Percentiles rank a stretch among this genome's conserved stretches.
phyloP scores from a whole-genome alignment of 441 rosid genomes.

The Mallotus japonicus region DNA sequence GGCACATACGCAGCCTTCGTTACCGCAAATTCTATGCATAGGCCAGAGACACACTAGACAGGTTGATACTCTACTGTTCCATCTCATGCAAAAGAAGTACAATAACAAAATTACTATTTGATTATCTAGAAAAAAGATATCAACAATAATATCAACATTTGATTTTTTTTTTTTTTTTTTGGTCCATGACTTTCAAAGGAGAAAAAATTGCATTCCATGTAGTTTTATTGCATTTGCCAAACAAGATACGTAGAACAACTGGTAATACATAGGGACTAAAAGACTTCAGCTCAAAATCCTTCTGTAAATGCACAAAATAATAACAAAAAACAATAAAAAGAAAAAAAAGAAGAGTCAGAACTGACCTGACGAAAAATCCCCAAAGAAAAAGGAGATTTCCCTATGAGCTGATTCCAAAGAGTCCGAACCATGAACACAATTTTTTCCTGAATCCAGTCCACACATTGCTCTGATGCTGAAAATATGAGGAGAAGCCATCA shows the following conservation, averaged over 20 bases:
- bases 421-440: constrained; percentile 86
- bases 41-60: neutral
- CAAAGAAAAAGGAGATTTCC: constrained; percentile 78
- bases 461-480: constrained; percentile 78
- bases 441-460: constrained; percentile 59
- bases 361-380: constrained; percentile 44
- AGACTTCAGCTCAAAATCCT: too few relatives aligned
- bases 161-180: neutral
- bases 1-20: neutral
- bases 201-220: neutral
- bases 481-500: constrained; percentile 17
- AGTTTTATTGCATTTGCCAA: neutral
- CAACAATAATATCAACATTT: neutral
- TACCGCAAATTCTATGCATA: neutral
- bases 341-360: neutral
- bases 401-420: constrained; percentile 69
- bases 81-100: neutral
- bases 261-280: too few relatives aligned
- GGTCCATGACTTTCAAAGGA: neutral
- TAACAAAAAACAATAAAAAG: neutral
- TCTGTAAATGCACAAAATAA: neutral
- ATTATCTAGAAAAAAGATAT: neutral
- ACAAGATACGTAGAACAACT: neutral
- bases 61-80: neutral
- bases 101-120: neutral